Percentiles rank a stretch among this genome's conserved stretches.
Conservation (phyloP, 2,329 filamentous ascomycete species). For the Cladophialophora yegresii region DNA sequence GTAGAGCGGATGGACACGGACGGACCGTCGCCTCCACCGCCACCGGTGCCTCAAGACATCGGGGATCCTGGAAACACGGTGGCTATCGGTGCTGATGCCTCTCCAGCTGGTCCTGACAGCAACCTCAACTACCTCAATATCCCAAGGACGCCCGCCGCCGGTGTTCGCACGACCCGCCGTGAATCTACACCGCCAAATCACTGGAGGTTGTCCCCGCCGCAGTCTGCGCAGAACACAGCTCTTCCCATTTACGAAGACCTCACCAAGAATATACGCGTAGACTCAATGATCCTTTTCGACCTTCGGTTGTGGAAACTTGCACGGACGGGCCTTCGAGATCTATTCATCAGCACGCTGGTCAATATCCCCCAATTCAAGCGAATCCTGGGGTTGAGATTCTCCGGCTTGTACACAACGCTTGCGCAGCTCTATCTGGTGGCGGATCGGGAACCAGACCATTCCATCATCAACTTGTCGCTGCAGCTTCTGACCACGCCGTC, state of each 20-base stretch:
- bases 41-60: slow-evolving; percentile 49
- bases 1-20: slow-evolving; percentile 77
- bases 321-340: slow-evolving; percentile 81
- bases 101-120: slow-evolving; percentile 23
- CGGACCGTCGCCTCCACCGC: slow-evolving; percentile 67
- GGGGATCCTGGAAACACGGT: slow-evolving; percentile 21
- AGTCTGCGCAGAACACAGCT: slow-evolving; percentile 65
- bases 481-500: slow-evolving; percentile 97
- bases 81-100: slow-evolving; percentile 20
- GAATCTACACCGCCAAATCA: slow-evolving; percentile 35
- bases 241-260: slow-evolving; percentile 79
- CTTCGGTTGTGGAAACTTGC: slow-evolving; percentile 95
- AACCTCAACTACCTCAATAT: slow-evolving; percentile 63
- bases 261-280: slow-evolving; percentile 82
- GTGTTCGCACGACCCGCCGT: slow-evolving; percentile 46
- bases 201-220: slow-evolving; percentile 29
- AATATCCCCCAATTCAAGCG: slow-evolving; percentile 96
- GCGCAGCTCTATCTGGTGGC: slow-evolving; percentile 95
- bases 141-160: slow-evolving; percentile 72
- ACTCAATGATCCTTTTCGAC: slow-evolving; percentile 94
- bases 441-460: slow-evolving; percentile 94
- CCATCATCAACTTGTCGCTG: slow-evolving; percentile 94
- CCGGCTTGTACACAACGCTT: slow-evolving; percentile 88
- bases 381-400: slow-evolving; percentile 87
- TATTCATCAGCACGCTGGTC: slow-evolving; percentile 96